Conservation (phyloP, 148 eudicot species). For the Oxyria digyna region DNA sequence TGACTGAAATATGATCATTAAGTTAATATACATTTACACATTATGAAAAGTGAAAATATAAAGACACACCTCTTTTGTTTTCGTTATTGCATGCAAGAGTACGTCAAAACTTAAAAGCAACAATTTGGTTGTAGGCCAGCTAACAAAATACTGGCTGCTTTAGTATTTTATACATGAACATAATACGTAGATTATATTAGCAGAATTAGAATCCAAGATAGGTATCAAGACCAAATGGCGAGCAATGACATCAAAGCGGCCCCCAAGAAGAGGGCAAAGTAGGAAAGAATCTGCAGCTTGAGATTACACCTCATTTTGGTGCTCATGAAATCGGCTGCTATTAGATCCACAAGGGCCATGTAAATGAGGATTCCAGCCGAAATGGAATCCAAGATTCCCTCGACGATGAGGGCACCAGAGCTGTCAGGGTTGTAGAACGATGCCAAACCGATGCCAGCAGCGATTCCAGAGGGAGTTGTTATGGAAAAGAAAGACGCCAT, state of each 20-base stretch:
- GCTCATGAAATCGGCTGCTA: constrained; percentile 37
- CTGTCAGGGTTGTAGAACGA: constrained; percentile 25
- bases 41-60: too few relatives aligned
- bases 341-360: constrained; percentile 36
- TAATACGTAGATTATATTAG: too few relatives aligned
- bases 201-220: too few relatives aligned
- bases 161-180: too few relatives aligned
- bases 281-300: constrained; percentile 14
- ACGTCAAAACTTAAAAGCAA: too few relatives aligned
- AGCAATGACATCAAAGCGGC: constrained; percentile 14
- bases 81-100: too few relatives aligned
- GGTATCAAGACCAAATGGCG: constrained; percentile 13
- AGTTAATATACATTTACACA: too few relatives aligned
- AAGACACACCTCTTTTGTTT: too few relatives aligned
- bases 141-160: too few relatives aligned
- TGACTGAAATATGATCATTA: too few relatives aligned
- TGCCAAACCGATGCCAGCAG: constrained; percentile 28
- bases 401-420: constrained; percentile 25
- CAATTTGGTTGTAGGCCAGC: too few relatives aligned
- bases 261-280: constrained; percentile 18
- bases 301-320: constrained; percentile 18
- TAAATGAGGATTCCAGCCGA: constrained; percentile 37
- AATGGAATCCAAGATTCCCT: constrained; percentile 26
- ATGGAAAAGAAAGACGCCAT: constrained; percentile 34
- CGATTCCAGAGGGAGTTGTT: constrained; percentile 31